phyloP scores from a whole-genome alignment of 306 rosid species.

The Pyrus bretschneideri region DNA sequence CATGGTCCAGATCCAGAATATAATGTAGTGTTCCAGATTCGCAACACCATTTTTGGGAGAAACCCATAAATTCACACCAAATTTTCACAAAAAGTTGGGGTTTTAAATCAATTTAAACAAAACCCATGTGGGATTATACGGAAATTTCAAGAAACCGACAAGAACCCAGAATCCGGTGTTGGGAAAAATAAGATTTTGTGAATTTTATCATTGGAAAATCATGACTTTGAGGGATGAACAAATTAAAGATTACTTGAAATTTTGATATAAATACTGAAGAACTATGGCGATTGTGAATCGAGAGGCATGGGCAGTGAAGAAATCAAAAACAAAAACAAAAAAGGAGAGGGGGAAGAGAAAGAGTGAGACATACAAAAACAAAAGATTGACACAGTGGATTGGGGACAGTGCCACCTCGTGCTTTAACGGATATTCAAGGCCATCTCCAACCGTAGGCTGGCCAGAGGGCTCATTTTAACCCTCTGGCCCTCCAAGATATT shows the following conservation, averaged over 20 bases:
- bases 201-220: neutral
- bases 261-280: too few relatives aligned
- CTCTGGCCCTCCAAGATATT: too few relatives aligned
- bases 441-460: too few relatives aligned
- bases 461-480: too few relatives aligned
- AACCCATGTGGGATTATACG: neutral
- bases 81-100: neutral
- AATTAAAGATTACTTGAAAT: neutral
- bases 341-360: neutral
- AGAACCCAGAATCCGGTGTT: too few relatives aligned
- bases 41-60: conserved; percentile 44
- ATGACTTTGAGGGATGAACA: neutral
- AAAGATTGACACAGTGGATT: conserved; percentile 16
- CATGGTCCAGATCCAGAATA: conserved; percentile 84
- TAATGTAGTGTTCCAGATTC: conserved; percentile 81
- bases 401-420: neutral
- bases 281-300: neutral
- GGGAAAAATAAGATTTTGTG: too few relatives aligned
- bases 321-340: neutral
- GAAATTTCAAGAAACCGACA: too few relatives aligned
- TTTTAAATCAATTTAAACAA: neutral
- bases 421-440: neutral
- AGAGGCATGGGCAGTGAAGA: neutral
- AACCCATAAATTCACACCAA: conserved; percentile 7
- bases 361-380: neutral